phyloP scores from a whole-genome alignment of 208 protist species.

The Leishmania major region DNA sequence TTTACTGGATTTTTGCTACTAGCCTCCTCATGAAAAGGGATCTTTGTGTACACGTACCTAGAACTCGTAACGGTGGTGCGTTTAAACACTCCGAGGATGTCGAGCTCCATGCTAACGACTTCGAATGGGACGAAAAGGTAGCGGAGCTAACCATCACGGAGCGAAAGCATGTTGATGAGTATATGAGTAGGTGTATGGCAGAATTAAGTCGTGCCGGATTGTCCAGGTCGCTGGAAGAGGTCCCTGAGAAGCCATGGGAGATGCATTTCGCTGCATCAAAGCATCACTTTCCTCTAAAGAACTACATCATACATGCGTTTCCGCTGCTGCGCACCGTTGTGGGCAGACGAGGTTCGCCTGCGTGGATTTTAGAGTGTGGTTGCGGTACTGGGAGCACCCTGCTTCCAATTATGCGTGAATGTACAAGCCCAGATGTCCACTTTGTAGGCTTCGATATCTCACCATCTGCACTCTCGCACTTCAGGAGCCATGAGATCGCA shows the following conservation, averaged over 20 bases:
- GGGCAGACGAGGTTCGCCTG: not conserved
- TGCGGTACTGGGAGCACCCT: constrained; percentile 81
- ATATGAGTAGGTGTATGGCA: constrained; percentile 18
- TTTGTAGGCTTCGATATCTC: constrained; percentile 81
- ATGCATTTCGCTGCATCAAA: constrained; percentile 51
- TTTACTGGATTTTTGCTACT: not conserved
- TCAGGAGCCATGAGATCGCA: constrained; percentile 50
- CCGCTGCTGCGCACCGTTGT: constrained; percentile 50
- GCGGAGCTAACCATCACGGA: constrained; percentile 37
- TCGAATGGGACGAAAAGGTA: constrained; percentile 55
- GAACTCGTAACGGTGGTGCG: constrained; percentile 37
- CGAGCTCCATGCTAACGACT: constrained; percentile 73
- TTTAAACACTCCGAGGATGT: constrained; percentile 65
- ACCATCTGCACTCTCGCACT: constrained; percentile 42
- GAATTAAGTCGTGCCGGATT: not conserved
- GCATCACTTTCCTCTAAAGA: constrained; percentile 81
- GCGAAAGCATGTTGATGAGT: constrained; percentile 32
- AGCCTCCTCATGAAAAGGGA: not conserved
- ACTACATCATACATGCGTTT: constrained; percentile 82
- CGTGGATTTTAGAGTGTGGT: constrained; percentile 68
- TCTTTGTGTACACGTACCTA: constrained; percentile 17
- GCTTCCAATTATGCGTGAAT: constrained; percentile 66
- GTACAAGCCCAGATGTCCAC: constrained; percentile 26
- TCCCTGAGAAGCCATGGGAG: constrained; percentile 45
- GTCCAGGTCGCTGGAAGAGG: not conserved